Conservation (phyloP, 306 rosid species). For the Vigna angularis region DNA sequence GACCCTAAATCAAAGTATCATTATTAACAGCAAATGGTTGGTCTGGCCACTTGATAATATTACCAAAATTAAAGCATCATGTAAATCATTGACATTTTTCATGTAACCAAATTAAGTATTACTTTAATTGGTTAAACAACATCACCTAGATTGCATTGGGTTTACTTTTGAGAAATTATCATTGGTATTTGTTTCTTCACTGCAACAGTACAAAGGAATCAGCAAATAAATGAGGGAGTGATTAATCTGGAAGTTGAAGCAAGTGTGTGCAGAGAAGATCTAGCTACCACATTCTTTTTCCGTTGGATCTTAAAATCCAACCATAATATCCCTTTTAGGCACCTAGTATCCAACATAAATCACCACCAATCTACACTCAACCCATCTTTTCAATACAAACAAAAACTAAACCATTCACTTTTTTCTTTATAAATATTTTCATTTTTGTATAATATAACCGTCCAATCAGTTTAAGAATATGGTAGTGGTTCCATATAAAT, state of each 20-base stretch:
- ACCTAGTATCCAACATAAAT: neutral
- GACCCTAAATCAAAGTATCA: conserved; percentile 32
- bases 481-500: too few species aligned
- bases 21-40: conserved; percentile 23
- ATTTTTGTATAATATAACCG: neutral
- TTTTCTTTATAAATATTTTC: neutral
- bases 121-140: conserved; percentile 31
- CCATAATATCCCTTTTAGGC: conserved; percentile 13
- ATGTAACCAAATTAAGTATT: neutral
- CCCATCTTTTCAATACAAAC: neutral
- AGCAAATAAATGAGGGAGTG: neutral
- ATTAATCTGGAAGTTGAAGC: neutral
- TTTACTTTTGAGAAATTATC: conserved; percentile 20
- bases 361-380: neutral
- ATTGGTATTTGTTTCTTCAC: neutral
- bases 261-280: conserved; percentile 2
- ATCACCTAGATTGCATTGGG: conserved; percentile 2
- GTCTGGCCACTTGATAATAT: conserved; percentile 16
- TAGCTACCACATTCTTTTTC: neutral
- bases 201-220: neutral
- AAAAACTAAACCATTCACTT: neutral
- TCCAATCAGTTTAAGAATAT: too few species aligned
- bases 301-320: conserved; percentile 28
- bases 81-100: neutral
- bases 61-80: conserved; percentile 8